These are phyloP conservation scores for Pestalotiopsis sp. DNA, from an alignment of 2,329 filamentous ascomycete genomes.

Conservation along the genomic window DNA sequence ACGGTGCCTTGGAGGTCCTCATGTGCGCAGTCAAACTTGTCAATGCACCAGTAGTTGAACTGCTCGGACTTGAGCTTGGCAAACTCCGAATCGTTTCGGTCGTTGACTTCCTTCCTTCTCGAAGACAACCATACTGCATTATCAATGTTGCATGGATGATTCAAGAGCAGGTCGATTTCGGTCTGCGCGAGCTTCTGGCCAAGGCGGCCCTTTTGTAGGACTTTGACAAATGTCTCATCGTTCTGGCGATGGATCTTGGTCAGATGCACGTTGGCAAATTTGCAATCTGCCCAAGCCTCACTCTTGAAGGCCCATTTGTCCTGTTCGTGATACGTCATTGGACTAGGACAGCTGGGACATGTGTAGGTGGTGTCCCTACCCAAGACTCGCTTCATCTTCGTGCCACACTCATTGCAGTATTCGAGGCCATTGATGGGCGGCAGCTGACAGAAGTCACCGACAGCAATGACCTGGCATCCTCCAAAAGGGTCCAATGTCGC, in stretches of 20 bases:
- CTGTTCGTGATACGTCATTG: constrained; percentile 38
- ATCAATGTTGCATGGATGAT: constrained; percentile 43
- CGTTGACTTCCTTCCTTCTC: constrained; percentile 39
- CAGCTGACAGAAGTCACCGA: constrained; percentile 64
- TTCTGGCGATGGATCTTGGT: constrained; percentile 59
- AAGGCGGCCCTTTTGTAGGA: constrained; percentile 49
- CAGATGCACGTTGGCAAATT: constrained; percentile 57
- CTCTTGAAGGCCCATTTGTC: constrained; percentile 67
- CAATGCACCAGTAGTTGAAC: constrained; percentile 36
- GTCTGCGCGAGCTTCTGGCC: constrained; percentile 31
- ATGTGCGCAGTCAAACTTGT: constrained; percentile 44
- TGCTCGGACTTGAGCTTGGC: constrained; percentile 31
- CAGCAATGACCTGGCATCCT: constrained; percentile 57
- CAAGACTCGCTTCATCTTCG: constrained; percentile 25
- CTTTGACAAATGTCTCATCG: constrained; percentile 54
- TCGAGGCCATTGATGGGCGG: constrained; percentile 61
- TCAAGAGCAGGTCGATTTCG: constrained; percentile 46
- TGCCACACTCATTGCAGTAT: constrained; percentile 52
- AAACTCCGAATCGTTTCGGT: constrained; percentile 38
- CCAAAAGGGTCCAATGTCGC: constrained; percentile 34
- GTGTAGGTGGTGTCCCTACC: constrained; percentile 25
- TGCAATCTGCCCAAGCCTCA: constrained; percentile 54
- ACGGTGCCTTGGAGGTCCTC: constrained; percentile 28
- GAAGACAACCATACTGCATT: constrained; percentile 49
- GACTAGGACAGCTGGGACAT: constrained; percentile 34